A percentile compares a stretch with the other conserved stretches of the same genome.
Evolutionary conservation across 73 alveolate genomes (phyloP).

Genomic region (Tetrahymena elliotti): DNA sequence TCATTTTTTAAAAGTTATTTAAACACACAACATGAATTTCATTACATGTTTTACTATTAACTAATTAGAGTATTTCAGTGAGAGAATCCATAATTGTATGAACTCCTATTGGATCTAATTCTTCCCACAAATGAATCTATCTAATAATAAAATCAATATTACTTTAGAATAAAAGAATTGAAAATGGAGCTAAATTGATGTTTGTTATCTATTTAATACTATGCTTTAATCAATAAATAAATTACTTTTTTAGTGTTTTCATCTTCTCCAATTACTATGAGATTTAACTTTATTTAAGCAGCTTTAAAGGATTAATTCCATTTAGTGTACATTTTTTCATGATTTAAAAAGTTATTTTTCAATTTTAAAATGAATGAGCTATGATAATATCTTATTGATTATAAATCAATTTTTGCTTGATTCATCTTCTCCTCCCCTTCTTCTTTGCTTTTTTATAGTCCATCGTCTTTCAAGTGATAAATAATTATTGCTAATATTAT

Average conservation of each 20-base stretch:
- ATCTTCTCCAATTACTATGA: constrained; percentile 14
- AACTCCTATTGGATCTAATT: constrained; percentile 40
- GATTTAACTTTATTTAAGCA: constrained; percentile 20
- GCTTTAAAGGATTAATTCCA: constrained; percentile 31
- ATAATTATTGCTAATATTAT: no score
- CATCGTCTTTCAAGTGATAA: constrained; percentile 3
- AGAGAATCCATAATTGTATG: constrained; percentile 37
- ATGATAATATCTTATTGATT: no score
- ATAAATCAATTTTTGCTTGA: no score
- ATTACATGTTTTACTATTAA: background rate
- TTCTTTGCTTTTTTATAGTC: constrained; percentile 19
- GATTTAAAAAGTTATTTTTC: background rate
- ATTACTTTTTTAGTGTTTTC: constrained; percentile 26
- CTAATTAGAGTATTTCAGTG: constrained; percentile 6
- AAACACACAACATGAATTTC: no score
- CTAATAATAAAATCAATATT: background rate
- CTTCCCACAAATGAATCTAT: constrained; percentile 24
- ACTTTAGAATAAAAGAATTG: background rate
- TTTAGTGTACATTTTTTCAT: constrained; percentile 2
- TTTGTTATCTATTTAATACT: no score
- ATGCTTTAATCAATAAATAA: background rate
- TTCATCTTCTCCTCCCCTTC: constrained; percentile 35
- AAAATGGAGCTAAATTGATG: background rate
- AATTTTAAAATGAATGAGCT: background rate
- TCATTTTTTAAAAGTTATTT: no score